Conservation (phyloP, 257 asterid genomes). For the Mitragyna speciosa region DNA sequence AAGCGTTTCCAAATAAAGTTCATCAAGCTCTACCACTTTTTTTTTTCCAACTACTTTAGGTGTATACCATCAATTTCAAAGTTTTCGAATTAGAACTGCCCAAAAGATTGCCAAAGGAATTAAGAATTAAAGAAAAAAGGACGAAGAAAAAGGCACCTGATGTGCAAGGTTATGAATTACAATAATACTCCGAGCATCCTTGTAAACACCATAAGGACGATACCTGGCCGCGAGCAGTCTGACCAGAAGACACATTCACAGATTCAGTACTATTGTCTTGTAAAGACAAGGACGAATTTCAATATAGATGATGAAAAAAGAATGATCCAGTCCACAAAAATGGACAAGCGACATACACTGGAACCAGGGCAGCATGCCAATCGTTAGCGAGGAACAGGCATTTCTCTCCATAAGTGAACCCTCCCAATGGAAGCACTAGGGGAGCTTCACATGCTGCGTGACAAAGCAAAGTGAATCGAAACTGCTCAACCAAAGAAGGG, state of each 20-base stretch:
- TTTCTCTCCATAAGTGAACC: constrained; percentile 88
- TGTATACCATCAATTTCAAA: background rate
- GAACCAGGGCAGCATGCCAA: constrained; percentile 99
- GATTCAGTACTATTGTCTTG: constrained; percentile 3
- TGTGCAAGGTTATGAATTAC: constrained; percentile 96
- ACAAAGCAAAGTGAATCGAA: constrained; percentile 92
- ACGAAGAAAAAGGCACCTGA: constrained; percentile 53
- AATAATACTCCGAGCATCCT: constrained; percentile 84
- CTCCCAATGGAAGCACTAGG: constrained; percentile 86
- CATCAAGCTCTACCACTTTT: background rate
- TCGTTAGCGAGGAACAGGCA: constrained; percentile 94
- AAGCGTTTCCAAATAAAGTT: background rate
- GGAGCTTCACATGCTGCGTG: constrained; percentile 99
- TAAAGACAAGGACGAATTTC: background rate
- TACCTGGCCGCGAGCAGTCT: constrained; percentile 94
- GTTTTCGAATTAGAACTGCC: background rate
- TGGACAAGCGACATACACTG: constrained; percentile 60
- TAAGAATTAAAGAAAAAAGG: background rate
- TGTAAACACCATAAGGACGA: constrained; percentile 90
- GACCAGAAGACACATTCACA: constrained; percentile 5
- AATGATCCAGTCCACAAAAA: background rate
- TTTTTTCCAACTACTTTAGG: background rate
- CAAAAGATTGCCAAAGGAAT: background rate
- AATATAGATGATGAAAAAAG: background rate
- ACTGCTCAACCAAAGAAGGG: constrained; percentile 51